These are phyloP conservation scores for Puccinia hordei DNA, from an alignment of 1,284 basidiomycete species.

Conservation along the genomic window DNA sequence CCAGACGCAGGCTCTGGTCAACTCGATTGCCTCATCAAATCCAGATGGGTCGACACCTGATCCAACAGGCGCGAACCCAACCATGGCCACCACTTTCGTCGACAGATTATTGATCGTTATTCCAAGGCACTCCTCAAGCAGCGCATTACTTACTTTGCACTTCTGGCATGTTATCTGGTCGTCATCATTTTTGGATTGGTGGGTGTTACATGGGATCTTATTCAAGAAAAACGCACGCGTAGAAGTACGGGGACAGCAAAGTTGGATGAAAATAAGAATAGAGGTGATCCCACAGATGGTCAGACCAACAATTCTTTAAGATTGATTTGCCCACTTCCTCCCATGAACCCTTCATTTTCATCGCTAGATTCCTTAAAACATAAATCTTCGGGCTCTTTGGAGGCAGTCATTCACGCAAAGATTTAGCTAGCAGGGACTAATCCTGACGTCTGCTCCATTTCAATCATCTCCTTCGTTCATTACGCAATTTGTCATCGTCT, in stretches of 20 bases:
- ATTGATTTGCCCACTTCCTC: slow-evolving; percentile 25
- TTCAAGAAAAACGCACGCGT: slow-evolving; percentile 8
- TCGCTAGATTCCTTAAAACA: slow-evolving; percentile 1
- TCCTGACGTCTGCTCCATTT: too few relatives aligned
- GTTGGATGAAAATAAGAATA: neutral
- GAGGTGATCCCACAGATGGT: slow-evolving; percentile 4
- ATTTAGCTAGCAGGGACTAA: neutral
- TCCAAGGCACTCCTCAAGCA: slow-evolving; percentile 37
- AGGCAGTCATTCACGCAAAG: neutral
- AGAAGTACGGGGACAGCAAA: neutral
- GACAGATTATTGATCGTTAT: slow-evolving; percentile 42
- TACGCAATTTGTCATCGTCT: neutral
- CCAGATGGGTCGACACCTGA: neutral
- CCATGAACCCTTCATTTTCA: slow-evolving; percentile 23
- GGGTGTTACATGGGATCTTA: slow-evolving; percentile 40
- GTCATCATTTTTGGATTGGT: slow-evolving; percentile 29
- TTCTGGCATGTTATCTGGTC: slow-evolving; percentile 32
- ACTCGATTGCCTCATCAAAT: slow-evolving; percentile 8
- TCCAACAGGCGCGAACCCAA: slow-evolving; percentile 5
- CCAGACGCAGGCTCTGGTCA: slow-evolving; percentile 36
- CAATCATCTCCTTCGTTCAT: neutral
- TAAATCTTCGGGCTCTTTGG: neutral
- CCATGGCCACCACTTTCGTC: slow-evolving; percentile 34
- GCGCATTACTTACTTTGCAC: slow-evolving; percentile 22
- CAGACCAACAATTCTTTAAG: slow-evolving; percentile 10